Evolutionary conservation across 139 green algal genomes (phyloP), one percentile per base, ranked within the genome.

Genomic region (Chlorella sp.): DNA sequence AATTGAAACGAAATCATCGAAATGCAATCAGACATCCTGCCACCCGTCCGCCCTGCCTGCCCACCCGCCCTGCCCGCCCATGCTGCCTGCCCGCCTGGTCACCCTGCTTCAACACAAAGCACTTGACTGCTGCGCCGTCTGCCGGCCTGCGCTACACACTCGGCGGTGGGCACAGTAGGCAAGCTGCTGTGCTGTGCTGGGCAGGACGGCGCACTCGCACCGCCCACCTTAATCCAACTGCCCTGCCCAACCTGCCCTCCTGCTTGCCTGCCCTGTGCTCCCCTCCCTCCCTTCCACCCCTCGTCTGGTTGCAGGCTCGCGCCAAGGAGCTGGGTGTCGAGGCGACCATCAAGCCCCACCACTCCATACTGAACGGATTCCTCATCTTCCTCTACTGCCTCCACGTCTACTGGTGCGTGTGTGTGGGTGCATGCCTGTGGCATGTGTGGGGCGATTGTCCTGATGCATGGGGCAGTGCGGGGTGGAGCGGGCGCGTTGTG

Each of bases 401-500:
- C 73, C 96, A 98, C 90, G 81, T 97, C 16, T 98, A 98, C 92
- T 98, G 97, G 97, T 97, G 76, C 22, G 14, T 28, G 12, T 28
- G 42, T 34, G 80, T 24, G 28, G 42, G 80, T 37, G 53, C 0
- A 30, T 19, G 57, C n/a, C 0, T 86, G 53, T 86, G 81, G 26
- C 48, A 57, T 57, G 48, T 16, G 48, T 9, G 9, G 48, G 48
- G 9, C 48, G 48, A 57, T 5, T n/a, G n/a, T n/a, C n/a, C 48
- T 57, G 48, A 57, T 57, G 48, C 9, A 9, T 5, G 48, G 48
- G 48, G 48, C 48, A 57, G 48, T 9, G 48, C 9, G 48, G 48
- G 48, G 48, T 9, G 48, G 48, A 9, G 48, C 48, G 48, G 48
- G 48, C 48, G 48, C 48, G 9, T 9, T 9, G 48, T 57, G 48